Base-by-base conservation (phyloP, 2,329 filamentous ascomycete species). In the Chaetomium strumarium region DNA sequence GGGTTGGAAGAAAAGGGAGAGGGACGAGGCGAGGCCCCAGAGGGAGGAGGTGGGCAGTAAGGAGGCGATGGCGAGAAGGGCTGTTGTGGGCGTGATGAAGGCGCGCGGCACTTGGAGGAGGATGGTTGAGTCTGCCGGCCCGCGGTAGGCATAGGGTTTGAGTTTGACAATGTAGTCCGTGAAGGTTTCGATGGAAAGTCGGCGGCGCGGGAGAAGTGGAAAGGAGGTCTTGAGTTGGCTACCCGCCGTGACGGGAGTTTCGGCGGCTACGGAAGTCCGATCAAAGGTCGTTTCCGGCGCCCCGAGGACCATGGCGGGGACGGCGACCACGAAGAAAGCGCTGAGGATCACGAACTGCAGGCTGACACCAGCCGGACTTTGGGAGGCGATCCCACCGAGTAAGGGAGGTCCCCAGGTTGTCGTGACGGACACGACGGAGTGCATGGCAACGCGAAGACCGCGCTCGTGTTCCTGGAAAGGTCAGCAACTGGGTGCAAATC, bases 321-420 rank as follows among this genome's bases (percentile, higher is more conserved):
- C 64, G 2, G 75, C 71, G 20, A 76, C 41, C 5, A 72, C 64
- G 51, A 78, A 69, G 53, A 82, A 74, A 39, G 68, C 65, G 61
- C 69, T 75, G 55, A 81, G 68, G 43, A 81, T 71, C 54, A 73
- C 72, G 56, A 80, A 80, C 52, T 78, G 77, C 20, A 73, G 64
- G 12, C 68, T 68, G 62, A 76, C 75, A 7, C 73, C 71, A 31
- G 65, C 58, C 1, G 62, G 57, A 14, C 67, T 64, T 46, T 67
- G 66, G 0, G 77, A 77, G 36, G 73, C 68, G 19, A 74, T 68
- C 2, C 79, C 78, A 16, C 77, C 77, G 5, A 82, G 60, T 4
- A 83, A 66, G 0, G 80, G 80, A 0, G 73, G 68, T 34, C 78
- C 78, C 75, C 78, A 80, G 1, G 74, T 79, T 5, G 73, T 72